Evolutionary conservation across 768 basidiomycete species (phyloP), one percentile per base, ranked within the genome.

Genomic region (Termitomyces sp.): DNA sequence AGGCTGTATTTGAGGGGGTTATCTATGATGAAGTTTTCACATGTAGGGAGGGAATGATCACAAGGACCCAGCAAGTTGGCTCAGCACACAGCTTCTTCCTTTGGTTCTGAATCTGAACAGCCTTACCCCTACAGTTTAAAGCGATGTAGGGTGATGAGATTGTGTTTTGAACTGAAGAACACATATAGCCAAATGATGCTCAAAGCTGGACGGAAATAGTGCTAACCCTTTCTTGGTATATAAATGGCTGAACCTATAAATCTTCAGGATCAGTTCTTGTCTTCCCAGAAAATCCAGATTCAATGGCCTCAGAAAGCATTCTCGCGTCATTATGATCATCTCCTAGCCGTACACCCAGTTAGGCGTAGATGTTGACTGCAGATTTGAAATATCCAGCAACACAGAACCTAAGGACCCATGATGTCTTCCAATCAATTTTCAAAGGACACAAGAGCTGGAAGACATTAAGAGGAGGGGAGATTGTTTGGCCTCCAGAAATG

Each of bases 401-500:
- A 15, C 67, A 68, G 13, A 74, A 71, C 61, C 65, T 74, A 54
- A 71, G 72, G 39, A 80, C 81, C 1, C 76, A 78, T 51, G 85
- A 86, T 58, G 85, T 87, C 61, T 81, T 88, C 69, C 78, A 84
- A 67, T 81, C 82, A 49, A 84, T 90, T 61, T 80, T 88, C 62
- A 82, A 79, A 61, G 81, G 81, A 45, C 81, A 89, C 63, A 89
- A 89, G 71, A 86, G 81, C 66, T 91, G 87, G 87, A 88, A 89
- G 68, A 88, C 86, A 0, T 71, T 86, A 30, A 81, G 82, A 68
- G 88, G 87, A 47, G 82, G 84, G 33, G 88, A 91, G 68, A 79
- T 86, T 9, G 88, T 91, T 20, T 91, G 89, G 89, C 89, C 89
- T 54, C 87, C 86, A 11, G 81, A 87, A 64, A 82, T 91, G 53